Percentiles rank a stretch among this genome's conserved stretches.
Conservation (phyloP, 805 yeast species). For the Hanseniaspora singularis region DNA sequence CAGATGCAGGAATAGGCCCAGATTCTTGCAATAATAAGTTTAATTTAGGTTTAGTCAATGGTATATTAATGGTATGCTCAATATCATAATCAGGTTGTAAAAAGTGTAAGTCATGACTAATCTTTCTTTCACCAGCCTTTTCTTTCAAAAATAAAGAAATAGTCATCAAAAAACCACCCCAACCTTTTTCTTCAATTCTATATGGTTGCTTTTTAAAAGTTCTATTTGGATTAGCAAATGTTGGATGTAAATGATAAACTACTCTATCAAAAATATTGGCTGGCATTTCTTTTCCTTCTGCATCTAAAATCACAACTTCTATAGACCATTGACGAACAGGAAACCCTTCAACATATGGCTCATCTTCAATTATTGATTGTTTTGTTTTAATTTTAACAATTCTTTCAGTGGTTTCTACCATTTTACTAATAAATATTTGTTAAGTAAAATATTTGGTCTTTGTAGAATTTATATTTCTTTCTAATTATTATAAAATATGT, state of each 20-base stretch:
- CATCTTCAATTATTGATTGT: constrained; percentile 71
- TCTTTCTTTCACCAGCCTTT: constrained; percentile 75
- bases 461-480: too few relatives aligned
- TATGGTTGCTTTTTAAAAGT: constrained; percentile 74
- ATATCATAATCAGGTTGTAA: constrained; percentile 59
- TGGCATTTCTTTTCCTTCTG: constrained; percentile 69
- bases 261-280: constrained; percentile 85
- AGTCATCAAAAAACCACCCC: constrained; percentile 95
- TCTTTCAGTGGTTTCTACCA: constrained; percentile 41
- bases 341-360: constrained; percentile 77
- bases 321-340: constrained; percentile 94
- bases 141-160: constrained; percentile 67
- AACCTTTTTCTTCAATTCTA: constrained; percentile 80
- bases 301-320: constrained; percentile 60
- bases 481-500: too few relatives aligned
- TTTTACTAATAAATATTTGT: neutral
- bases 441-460: neutral
- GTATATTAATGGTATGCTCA: constrained; percentile 68
- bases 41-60: constrained; percentile 60
- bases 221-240: constrained; percentile 81
- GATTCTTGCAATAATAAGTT: constrained; percentile 63
- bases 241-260: constrained; percentile 87
- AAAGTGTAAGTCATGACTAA: constrained; percentile 84
- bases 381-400: constrained; percentile 77
- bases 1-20: constrained; percentile 47